These are phyloP conservation scores for Ambrosia artemisiifolia DNA, from an alignment of 129 eudicot species.

Conservation along the genomic window DNA sequence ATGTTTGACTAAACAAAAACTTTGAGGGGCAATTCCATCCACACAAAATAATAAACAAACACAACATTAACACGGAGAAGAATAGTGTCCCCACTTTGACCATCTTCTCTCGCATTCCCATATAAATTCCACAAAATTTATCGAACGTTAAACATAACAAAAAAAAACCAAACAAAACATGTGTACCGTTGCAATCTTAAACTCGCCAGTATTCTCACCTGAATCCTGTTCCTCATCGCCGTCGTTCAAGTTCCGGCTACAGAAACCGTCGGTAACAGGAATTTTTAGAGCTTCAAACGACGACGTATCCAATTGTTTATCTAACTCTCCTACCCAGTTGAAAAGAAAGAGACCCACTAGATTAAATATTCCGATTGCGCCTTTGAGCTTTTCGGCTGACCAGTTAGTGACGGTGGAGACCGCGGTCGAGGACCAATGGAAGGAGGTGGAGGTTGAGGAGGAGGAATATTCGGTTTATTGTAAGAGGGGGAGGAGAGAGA, in stretches of 20 bases:
- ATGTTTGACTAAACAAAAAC: not conserved
- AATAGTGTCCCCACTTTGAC: slow-evolving; percentile 34
- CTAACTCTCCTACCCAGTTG: slow-evolving; percentile 35
- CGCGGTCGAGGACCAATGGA: slow-evolving; percentile 27
- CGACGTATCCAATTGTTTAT: not conserved
- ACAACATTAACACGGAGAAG: slow-evolving; percentile 41
- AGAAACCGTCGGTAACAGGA: slow-evolving; percentile 47
- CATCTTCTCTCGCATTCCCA: not conserved
- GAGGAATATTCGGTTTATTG: slow-evolving; percentile 83
- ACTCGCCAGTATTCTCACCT: slow-evolving; percentile 74
- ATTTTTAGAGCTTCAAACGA: slow-evolving; percentile 37
- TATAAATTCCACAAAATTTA: slow-evolving; percentile 28
- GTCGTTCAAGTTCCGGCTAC: slow-evolving; percentile 42
- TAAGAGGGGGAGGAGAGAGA: slow-evolving; percentile 71
- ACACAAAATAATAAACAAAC: not conserved
- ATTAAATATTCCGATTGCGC: slow-evolving; percentile 60
- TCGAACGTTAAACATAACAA: slow-evolving; percentile 49
- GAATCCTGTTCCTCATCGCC: slow-evolving; percentile 43
- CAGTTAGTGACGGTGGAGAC: not conserved
- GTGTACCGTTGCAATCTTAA: slow-evolving; percentile 66
- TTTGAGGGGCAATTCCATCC: slow-evolving; percentile 18
- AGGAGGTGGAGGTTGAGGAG: slow-evolving; percentile 58
- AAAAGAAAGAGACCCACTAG: slow-evolving; percentile 88
- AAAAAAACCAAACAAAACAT: not conserved
- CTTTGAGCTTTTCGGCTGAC: slow-evolving; percentile 22